These are phyloP conservation scores for Taphrina communis DNA, from an alignment of 1,139 yeast species.

Conservation along the genomic window DNA sequence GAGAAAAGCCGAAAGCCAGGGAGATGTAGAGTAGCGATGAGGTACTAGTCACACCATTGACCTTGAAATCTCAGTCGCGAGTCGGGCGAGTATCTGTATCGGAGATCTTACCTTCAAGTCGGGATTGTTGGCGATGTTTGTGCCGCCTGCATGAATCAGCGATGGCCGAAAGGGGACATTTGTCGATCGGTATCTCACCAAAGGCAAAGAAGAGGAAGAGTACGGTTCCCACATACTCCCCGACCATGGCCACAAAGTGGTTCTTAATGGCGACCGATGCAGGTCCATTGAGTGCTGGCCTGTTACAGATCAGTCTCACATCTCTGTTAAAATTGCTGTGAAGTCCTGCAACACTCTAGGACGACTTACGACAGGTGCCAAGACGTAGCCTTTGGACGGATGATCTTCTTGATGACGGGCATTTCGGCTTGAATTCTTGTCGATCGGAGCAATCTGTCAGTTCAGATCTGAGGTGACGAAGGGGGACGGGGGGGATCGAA, in stretches of 20 bases:
- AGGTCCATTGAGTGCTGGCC: conserved; percentile 50
- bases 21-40: conserved; percentile 77
- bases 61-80: background rate
- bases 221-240: conserved; percentile 86
- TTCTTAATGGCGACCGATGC: conserved; percentile 47
- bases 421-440: background rate
- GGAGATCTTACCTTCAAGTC: conserved; percentile 53
- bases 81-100: conserved; percentile 50
- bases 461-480: background rate
- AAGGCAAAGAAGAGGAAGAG: conserved; percentile 82
- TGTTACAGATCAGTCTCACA: background rate
- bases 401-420: conserved; percentile 26
- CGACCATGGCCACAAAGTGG: conserved; percentile 57
- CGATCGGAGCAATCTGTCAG: conserved; percentile 14
- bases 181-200: conserved; percentile 65
- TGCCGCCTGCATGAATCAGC: conserved; percentile 62
- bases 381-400: conserved; percentile 18
- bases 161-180: conserved; percentile 44
- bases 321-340: background rate
- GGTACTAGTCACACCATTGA: conserved; percentile 56
- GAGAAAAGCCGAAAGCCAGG: conserved; percentile 86
- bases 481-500: background rate
- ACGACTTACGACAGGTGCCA: conserved; percentile 24
- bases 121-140: conserved; percentile 75
- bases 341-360: background rate